These are phyloP conservation scores for Aspergillus sp. DNA, from an alignment of 2,329 filamentous ascomycete genomes.

Conservation along the genomic window DNA sequence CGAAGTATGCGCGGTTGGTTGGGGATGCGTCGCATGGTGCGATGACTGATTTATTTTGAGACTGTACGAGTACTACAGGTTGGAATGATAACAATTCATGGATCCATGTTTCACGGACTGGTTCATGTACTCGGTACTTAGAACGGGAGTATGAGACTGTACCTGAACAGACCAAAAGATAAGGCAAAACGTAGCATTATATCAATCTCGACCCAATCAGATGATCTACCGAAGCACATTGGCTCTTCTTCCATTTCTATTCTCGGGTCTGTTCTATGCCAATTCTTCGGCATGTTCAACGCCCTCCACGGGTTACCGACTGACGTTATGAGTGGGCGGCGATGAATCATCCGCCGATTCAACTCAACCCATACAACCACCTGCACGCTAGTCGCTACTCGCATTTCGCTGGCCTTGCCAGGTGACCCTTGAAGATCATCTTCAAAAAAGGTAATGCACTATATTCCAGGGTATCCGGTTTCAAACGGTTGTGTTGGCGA, in stretches of 20 bases:
- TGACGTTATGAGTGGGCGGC: conserved; percentile 14
- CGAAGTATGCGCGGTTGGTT: conserved; percentile 83
- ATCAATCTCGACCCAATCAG: not conserved
- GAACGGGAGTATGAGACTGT: not conserved
- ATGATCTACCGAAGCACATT: not conserved
- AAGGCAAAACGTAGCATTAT: not conserved
- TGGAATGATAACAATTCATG: conserved; percentile 2
- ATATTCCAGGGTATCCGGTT: no score
- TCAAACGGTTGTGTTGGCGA: no score
- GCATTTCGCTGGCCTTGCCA: no score
- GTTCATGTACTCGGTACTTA: no score
- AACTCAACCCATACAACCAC: no score
- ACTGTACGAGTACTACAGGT: not conserved
- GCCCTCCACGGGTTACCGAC: conserved; percentile 5
- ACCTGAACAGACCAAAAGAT: not conserved
- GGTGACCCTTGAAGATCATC: no score
- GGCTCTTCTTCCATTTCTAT: not conserved
- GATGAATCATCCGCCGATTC: conserved; percentile 6
- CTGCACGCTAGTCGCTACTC: no score
- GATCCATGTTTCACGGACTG: no score
- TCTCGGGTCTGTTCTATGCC: not conserved
- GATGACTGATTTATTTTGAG: conserved; percentile 70
- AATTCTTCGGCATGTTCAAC: not conserved
- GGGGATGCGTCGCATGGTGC: conserved; percentile 88
- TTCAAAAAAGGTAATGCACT: no score